A percentile compares a stretch with the other conserved stretches of the same genome.
These are phyloP conservation scores for Hordeum pubiflorum DNA, from an alignment of 202 grass and related monocot species.

Conservation along the genomic window DNA sequence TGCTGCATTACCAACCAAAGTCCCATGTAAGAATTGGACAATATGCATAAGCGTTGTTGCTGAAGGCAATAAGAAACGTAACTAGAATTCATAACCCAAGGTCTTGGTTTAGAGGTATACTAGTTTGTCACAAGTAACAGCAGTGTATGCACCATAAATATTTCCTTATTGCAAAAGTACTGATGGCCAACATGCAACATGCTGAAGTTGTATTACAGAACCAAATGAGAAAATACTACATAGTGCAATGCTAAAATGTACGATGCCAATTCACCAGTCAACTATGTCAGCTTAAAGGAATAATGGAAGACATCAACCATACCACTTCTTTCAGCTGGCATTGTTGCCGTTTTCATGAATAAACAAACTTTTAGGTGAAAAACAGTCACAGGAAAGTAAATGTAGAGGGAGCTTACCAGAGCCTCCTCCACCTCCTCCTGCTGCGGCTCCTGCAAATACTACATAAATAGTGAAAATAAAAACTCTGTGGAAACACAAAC, in stretches of 20 bases:
- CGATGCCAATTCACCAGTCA: not conserved
- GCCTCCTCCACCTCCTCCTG: not conserved
- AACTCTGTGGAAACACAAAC: not conserved
- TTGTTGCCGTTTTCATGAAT: not conserved
- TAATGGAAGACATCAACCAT: not conserved
- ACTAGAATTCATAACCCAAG: not conserved
- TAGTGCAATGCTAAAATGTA: not conserved
- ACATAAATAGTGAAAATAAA: not conserved
- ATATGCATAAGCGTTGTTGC: not conserved
- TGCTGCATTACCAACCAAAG: constrained; percentile 12
- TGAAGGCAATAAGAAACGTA: not conserved
- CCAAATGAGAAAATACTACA: not conserved
- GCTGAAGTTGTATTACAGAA: not conserved
- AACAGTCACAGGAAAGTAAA: not conserved
- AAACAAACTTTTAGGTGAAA: not conserved
- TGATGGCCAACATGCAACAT: not conserved
- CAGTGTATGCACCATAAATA: not conserved
- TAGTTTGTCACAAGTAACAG: not conserved
- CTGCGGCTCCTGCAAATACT: not conserved
- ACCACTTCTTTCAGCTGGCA: not conserved
- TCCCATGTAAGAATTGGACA: not conserved
- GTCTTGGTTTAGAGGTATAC: not conserved
- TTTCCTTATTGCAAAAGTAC: not conserved
- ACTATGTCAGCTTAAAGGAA: not conserved
- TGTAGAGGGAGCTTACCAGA: not conserved